phyloP scores from a whole-genome alignment of 306 rosid species.

The Lotus japonicus region DNA sequence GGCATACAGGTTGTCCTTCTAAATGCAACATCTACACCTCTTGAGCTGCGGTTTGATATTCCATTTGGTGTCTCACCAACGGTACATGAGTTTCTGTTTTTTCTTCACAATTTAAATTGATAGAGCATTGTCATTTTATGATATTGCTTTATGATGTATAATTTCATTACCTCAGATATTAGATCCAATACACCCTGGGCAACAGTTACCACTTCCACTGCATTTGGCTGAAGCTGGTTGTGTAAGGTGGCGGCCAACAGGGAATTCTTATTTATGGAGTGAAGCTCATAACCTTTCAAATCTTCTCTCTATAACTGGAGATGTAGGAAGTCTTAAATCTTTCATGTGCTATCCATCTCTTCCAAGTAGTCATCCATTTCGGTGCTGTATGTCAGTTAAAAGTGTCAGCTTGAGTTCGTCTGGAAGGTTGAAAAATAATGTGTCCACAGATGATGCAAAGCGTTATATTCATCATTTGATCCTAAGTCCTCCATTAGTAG shows the following conservation, averaged over 20 bases:
- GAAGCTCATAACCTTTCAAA: constrained; percentile 77
- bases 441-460: constrained; percentile 34
- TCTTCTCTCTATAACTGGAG: constrained; percentile 59
- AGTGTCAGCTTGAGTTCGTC: constrained; percentile 53
- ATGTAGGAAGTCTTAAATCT: constrained; percentile 70
- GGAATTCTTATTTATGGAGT: constrained; percentile 87
- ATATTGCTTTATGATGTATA: constrained; percentile 2
- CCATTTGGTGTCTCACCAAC: constrained; percentile 87
- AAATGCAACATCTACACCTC: constrained; percentile 65
- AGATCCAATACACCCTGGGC: constrained; percentile 86
- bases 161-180: constrained; percentile 50
- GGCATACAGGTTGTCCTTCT: constrained; percentile 71
- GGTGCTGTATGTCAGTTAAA: constrained; percentile 78
- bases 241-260: constrained; percentile 89
- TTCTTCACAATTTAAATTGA: not conserved
- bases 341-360: constrained; percentile 89
- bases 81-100: constrained; percentile 37
- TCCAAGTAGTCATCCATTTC: constrained; percentile 80
- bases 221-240: constrained; percentile 95
- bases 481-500: constrained; percentile 66
- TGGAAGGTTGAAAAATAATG: constrained; percentile 37
- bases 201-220: constrained; percentile 85
- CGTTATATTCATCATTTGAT: constrained; percentile 61
- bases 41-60: constrained; percentile 94
- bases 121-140: not conserved